phyloP scores from a whole-genome alignment of 176 grass and related monocot species.

The Thinopyrum elongatum region DNA sequence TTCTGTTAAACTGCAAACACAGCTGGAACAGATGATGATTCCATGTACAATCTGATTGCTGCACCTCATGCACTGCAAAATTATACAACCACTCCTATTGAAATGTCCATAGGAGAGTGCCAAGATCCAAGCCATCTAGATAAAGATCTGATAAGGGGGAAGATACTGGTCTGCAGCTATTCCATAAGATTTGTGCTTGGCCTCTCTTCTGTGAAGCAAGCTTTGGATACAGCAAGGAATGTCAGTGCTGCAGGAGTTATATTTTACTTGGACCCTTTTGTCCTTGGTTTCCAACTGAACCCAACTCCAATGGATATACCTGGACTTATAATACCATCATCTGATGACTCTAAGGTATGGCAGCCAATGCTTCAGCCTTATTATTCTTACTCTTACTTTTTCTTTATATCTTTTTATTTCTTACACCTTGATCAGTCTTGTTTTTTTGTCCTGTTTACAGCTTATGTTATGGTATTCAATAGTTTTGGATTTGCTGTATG shows the following conservation, averaged over 20 bases:
- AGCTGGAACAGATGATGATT: slow-evolving; percentile 92
- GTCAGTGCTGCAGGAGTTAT: slow-evolving; percentile 79
- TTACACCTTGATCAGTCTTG: background rate
- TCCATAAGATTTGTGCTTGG: slow-evolving; percentile 98
- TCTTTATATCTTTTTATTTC: background rate
- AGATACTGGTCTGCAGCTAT: slow-evolving; percentile 91
- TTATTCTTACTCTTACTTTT: background rate
- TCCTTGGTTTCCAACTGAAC: slow-evolving; percentile 96
- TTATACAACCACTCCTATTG: slow-evolving; percentile 47
- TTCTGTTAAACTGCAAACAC: slow-evolving; percentile 34
- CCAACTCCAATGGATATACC: slow-evolving; percentile 93
- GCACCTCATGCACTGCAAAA: slow-evolving; percentile 80
- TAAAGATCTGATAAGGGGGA: slow-evolving; percentile 66
- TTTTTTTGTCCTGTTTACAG: background rate
- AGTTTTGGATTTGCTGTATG: background rate
- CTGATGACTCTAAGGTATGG: slow-evolving; percentile 93
- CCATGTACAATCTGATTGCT: slow-evolving; percentile 78
- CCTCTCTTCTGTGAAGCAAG: slow-evolving; percentile 93
- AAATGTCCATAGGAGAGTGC: slow-evolving; percentile 81
- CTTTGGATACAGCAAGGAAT: slow-evolving; percentile 83
- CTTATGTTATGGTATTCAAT: background rate
- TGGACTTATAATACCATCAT: slow-evolving; percentile 93
- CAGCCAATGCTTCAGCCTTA: background rate
- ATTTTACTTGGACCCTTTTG: slow-evolving; percentile 98
- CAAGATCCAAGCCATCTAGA: slow-evolving; percentile 86